These are phyloP conservation scores for Nissolia schottii DNA, from an alignment of 306 rosid genomes.

Conservation along the genomic window DNA sequence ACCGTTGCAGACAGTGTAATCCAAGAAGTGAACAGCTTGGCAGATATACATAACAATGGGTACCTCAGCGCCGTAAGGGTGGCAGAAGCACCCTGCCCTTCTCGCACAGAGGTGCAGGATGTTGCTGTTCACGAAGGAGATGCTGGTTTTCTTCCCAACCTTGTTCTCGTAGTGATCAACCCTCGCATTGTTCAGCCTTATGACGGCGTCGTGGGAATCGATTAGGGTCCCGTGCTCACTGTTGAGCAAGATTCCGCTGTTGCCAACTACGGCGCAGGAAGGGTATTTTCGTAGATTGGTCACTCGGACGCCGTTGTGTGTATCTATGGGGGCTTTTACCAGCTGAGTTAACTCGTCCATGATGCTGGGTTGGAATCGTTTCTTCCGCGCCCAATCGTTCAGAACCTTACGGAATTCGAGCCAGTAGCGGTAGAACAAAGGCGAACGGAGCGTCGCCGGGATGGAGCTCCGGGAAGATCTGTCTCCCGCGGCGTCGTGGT, in stretches of 20 bases:
- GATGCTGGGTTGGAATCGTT: slow-evolving; percentile 51
- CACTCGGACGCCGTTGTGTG: slow-evolving; percentile 17
- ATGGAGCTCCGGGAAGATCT: slow-evolving; percentile 26
- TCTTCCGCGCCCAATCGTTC: slow-evolving; percentile 64
- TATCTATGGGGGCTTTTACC: slow-evolving; percentile 52
- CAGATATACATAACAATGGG: slow-evolving; percentile 87
- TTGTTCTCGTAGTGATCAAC: slow-evolving; percentile 42
- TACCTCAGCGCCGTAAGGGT: slow-evolving; percentile 71
- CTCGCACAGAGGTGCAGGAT: slow-evolving; percentile 86
- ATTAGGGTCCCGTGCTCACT: slow-evolving; percentile 52
- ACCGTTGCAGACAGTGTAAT: slow-evolving; percentile 62
- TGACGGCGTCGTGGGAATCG: slow-evolving; percentile 76
- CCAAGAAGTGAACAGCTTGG: slow-evolving; percentile 88
- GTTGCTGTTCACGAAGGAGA: slow-evolving; percentile 88
- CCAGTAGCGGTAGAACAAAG: slow-evolving; percentile 79
- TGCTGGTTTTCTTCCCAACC: slow-evolving; percentile 79
- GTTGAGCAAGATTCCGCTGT: slow-evolving; percentile 85
- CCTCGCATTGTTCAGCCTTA: slow-evolving; percentile 84
- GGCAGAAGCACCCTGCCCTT: slow-evolving; percentile 79
- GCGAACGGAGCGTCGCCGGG: slow-evolving; percentile 57
- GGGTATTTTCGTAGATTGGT: slow-evolving; percentile 27
- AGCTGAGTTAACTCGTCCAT: slow-evolving; percentile 56
- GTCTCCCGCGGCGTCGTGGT: slow-evolving; percentile 36
- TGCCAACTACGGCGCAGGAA: slow-evolving; percentile 90
- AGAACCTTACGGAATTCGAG: slow-evolving; percentile 63